Base-by-base conservation (phyloP, 352 stramenopile genomes). In the Pythium sukuiense region DNA sequence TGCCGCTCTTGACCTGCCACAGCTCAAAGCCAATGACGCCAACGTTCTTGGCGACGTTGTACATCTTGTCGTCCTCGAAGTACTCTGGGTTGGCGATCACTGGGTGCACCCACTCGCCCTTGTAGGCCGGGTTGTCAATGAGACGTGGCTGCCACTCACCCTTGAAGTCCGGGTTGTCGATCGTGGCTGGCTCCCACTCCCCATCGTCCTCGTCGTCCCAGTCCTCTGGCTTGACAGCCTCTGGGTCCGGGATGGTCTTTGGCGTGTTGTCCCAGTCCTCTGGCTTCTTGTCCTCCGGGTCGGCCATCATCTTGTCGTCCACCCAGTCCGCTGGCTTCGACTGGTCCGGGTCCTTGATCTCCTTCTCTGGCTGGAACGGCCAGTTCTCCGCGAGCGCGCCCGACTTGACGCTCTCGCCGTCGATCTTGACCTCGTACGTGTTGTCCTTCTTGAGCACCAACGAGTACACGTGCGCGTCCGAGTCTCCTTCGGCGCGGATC, bases 151-250 rank as follows among this genome's bases (percentile, higher is more conserved):
- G 97, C 98, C 98, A 99, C 76, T 97, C 85, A 66, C 98, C 98
- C 88, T 99, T 99, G 89, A 98, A 99, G 46, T 99, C 96, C 3
- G 97, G 97, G 86, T 99, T 99, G 62, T 95, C 80, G 62, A 98
- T 98, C 79, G 89, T 93, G 16, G 92, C 87, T 2, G 90, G 82
- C 73, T 99, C 97, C 97, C 97, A 99, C 78, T 99, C 95, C 65
- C 97, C 97, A 79, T 99, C 97, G 65, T 99, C 97, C 70, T 99
- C 97, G 60, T 99, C 97, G 70, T 99, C 96, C 96, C 96, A 99
- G 73, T 99, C 97, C 55, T 98, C 97, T 12, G 98, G 98, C 77
- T 99, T 98, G 54, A 81, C 84, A 29, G 97, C 97, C 61, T 98
- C 92, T 46, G 97, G 95, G 84, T 99, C 98, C 33, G 97, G 87